Evolutionary conservation across 2,329 filamentous ascomycete species (phyloP).

Genomic region (Fusarium nanum): DNA sequence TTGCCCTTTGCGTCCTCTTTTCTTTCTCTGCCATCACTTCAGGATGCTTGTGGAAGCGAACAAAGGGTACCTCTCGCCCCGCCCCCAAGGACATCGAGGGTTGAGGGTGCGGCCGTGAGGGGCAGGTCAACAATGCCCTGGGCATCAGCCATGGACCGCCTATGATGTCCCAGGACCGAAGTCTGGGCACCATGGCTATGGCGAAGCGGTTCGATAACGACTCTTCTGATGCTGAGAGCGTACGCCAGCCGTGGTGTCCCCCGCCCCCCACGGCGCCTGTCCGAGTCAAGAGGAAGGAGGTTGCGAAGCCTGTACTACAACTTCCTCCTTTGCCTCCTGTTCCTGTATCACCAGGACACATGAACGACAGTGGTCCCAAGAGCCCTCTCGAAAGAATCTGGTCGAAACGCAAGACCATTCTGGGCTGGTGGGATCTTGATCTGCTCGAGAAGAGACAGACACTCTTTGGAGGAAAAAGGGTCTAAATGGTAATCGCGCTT

Average conservation of each 20-base stretch:
- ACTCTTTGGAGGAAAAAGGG: constrained; percentile 46
- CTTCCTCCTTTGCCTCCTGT: constrained; percentile 49
- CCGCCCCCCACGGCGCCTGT: constrained; percentile 54
- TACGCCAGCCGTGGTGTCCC: constrained; percentile 47
- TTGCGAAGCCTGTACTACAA: constrained; percentile 45
- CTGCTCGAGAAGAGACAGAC: constrained; percentile 60
- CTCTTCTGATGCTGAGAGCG: constrained; percentile 48
- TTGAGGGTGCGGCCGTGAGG: constrained; percentile 62
- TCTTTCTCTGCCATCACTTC: constrained; percentile 70
- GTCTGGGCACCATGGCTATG: constrained; percentile 55
- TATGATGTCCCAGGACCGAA: constrained; percentile 45
- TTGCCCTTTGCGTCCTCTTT: constrained; percentile 80
- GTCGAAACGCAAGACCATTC: constrained; percentile 59
- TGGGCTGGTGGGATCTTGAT: constrained; percentile 67
- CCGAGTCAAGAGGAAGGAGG: constrained; percentile 42
- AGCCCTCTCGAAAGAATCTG: constrained; percentile 47
- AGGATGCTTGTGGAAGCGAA: constrained; percentile 71
- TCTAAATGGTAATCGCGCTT: constrained; percentile 23
- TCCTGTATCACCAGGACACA: constrained; percentile 34
- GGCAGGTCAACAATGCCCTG: constrained; percentile 30
- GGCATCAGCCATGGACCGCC: constrained; percentile 31
- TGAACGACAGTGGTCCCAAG: constrained; percentile 29
- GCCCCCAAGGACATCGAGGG: constrained; percentile 61
- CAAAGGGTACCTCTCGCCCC: constrained; percentile 55
- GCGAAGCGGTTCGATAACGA: constrained; percentile 50